Base-by-base conservation (phyloP, 306 rosid genomes). In the Prosopis cineraria region DNA sequence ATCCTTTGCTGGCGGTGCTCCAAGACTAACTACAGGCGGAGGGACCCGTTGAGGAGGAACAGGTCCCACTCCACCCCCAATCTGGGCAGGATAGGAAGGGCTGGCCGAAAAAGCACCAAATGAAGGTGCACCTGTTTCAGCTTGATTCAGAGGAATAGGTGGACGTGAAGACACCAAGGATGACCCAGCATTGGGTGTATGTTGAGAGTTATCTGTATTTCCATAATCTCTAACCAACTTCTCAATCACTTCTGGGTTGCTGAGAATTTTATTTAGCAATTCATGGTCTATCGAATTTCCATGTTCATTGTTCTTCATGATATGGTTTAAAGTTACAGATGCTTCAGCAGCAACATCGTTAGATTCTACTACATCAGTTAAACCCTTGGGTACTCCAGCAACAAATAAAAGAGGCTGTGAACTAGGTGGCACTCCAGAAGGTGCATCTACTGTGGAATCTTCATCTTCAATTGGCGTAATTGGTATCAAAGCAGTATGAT, bases 1-100 rank as follows among this genome's bases (percentile, higher is more conserved):
- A 78, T 95, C 97, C 89, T 80, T 92, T 30, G 87, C 71, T 5
- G 84, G 83, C 30, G 94, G 89, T 59, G 78, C 85, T 68, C 81
- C 91, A 40, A 72, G 59, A 20, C 78, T 60, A 25, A 37, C 64
- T 22, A 60, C 71, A 63, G 83, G 76, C 14, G 67, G 72, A 69
- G 91, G 83, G 77, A 48, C 29, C 70, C 8, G 25, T 67, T 67
- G 72, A 67, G 72, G 16, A 39, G 72, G 12, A 39, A 4, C 48
- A 40, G 8, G 48, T 24, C 16, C 29, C 52, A 67, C 50, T 39
- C 27, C 34, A 24, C 10, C 11, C 10, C 5, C n/a, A 16, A 29
- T n/a, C 41, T 24, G 47, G 6, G 70, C 17, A n/a, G 30, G 47
- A 65, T 65, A 5, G 30, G 31, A 36, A 36, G 70, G 47, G 14